Conservation (phyloP, 129 eudicot species). For the Calendula officinalis region DNA sequence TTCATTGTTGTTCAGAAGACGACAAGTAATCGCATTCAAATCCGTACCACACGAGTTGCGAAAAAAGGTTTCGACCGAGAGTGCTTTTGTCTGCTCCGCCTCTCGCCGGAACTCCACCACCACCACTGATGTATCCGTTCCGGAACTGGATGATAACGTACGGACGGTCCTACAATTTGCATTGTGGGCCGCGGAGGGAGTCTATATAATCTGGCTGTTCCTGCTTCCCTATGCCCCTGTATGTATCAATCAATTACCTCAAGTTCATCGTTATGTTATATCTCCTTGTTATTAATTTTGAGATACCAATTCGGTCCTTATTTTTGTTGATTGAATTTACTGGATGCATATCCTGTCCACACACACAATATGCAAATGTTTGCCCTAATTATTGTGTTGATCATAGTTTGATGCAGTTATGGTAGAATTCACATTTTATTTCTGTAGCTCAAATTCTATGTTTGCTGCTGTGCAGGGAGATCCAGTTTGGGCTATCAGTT, state of each 20-base stretch:
- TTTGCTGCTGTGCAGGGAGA: slow-evolving; percentile 63
- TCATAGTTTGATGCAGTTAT: neutral
- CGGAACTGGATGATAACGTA: slow-evolving; percentile 45
- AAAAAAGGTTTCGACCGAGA: neutral
- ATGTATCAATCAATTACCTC: slow-evolving; percentile 12
- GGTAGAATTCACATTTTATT: neutral
- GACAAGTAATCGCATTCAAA: slow-evolving; percentile 7
- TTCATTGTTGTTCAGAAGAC: slow-evolving; percentile 15
- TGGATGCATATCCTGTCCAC: neutral
- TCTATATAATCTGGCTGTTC: slow-evolving; percentile 83
- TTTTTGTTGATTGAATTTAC: slow-evolving; percentile 1
- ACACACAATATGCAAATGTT: neutral
- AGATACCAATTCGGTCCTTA: neutral
- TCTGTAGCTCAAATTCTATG: neutral
- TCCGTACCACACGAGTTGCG: slow-evolving; percentile 17
- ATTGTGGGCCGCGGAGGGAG: slow-evolving; percentile 71
- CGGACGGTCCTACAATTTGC: slow-evolving; percentile 39
- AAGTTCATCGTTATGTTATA: neutral
- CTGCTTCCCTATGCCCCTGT: slow-evolving; percentile 98
- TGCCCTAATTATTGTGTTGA: neutral
- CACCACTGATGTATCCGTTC: slow-evolving; percentile 22
- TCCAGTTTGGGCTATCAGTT: slow-evolving; percentile 97
- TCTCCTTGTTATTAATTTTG: slow-evolving; percentile 5
- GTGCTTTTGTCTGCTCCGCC: slow-evolving; percentile 19
- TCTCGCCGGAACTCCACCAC: slow-evolving; percentile 40